A percentile compares a stretch with the other conserved stretches of the same genome.
phyloP scores from a whole-genome alignment of 1,284 basidiomycete genomes.

The Cryptococcus sp. region DNA sequence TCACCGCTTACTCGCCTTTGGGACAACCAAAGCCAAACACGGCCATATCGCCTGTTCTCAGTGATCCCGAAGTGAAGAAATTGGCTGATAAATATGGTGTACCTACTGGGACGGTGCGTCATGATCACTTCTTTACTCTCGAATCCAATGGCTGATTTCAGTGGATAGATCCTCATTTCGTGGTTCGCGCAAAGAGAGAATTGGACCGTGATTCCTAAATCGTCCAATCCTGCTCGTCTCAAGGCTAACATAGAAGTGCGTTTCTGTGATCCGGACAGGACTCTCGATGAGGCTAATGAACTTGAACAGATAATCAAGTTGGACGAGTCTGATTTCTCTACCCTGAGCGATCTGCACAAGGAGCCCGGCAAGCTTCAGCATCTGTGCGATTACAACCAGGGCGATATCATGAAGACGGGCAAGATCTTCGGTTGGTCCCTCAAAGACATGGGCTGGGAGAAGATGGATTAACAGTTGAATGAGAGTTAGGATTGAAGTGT shows the following conservation, averaged over 20 bases:
- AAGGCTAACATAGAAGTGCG: slow-evolving; percentile 19
- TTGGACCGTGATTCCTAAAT: slow-evolving; percentile 23
- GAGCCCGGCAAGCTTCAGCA: slow-evolving; percentile 16
- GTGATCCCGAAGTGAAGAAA: no score
- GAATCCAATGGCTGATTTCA: no score
- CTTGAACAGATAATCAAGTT: no score
- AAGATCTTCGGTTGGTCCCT: slow-evolving; percentile 21
- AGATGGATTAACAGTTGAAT: slow-evolving; percentile 14
- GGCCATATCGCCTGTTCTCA: no score
- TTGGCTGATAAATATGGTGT: no score
- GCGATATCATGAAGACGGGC: slow-evolving; percentile 9
- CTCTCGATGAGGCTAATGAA: no score
- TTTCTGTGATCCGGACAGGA: not conserved
- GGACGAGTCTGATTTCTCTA: no score
- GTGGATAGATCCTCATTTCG: not conserved
- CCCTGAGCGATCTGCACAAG: slow-evolving; percentile 4
- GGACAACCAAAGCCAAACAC: no score
- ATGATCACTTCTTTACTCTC: no score
- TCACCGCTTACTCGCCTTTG: no score
- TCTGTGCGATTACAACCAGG: slow-evolving; percentile 5
- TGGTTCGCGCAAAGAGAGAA: slow-evolving; percentile 18
- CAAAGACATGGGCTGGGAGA: slow-evolving; percentile 28
- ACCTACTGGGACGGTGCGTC: no score
- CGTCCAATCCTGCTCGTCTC: slow-evolving; percentile 14
- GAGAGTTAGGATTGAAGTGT: not conserved